Base-by-base conservation (phyloP, 148 eudicot genomes). In the Polygonum aviculare region DNA sequence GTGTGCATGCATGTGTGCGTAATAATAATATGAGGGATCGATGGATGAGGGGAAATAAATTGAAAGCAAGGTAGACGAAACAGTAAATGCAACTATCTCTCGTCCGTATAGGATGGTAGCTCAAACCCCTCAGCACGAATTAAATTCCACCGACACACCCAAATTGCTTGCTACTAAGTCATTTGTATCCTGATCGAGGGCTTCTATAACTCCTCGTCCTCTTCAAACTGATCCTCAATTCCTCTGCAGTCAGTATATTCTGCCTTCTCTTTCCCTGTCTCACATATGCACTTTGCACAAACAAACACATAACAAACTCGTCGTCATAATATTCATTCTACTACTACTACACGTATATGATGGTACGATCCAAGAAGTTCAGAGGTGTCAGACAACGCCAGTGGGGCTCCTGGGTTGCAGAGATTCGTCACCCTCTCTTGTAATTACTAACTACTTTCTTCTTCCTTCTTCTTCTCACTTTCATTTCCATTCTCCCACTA, bases 331-430 rank as follows among this genome's bases (percentile, higher is more conserved):
- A 40, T 26, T 26, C 31, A 26, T 26, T 26, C 31, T 26, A 26
- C 31, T 26, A 26, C 31, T 26, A 26, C 0, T n/a, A n/a, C n/a
- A n/a, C n/a, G n/a, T n/a, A 26, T 26, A 52, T 8, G 7, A 82
- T 85, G 84, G 82, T 83, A 80, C 86, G 76, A 72, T 65, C 90
- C 50, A 82, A 79, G 83, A 89, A 89, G 86, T 89, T 81, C 85
- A 84, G 90, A 81, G 93, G 90, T 69, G 93, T 89, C 77, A 84
- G 93, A 74, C 93, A 89, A 62, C 90, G 93, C 79, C 93, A 89
- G 54, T 89, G 93, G 93, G 90, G 93, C 47, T 87, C 93, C 3
- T 89, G 93, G 93, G 93, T 89, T 49, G 79, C 93, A 38, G 93
- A 89, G 76, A 89, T 89, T 78, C 93, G 93, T n/a, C 93, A 89